These are phyloP conservation scores for Sarocladium strictum DNA, from an alignment of 2,329 filamentous ascomycete species.

Conservation along the genomic window DNA sequence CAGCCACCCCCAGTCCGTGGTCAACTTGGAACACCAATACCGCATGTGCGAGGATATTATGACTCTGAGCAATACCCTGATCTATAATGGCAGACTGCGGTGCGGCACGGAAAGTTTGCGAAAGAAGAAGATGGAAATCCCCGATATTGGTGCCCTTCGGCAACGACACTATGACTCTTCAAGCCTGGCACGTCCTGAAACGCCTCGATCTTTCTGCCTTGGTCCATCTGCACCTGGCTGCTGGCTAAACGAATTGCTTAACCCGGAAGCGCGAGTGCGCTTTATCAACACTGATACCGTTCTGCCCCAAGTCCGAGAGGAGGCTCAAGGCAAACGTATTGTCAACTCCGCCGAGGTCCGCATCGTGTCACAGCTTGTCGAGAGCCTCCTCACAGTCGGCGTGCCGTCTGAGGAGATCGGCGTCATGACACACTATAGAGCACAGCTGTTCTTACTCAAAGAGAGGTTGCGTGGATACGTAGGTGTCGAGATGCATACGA, in stretches of 20 bases:
- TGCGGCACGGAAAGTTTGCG: slow-evolving; percentile 79
- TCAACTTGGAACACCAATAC: slow-evolving; percentile 92
- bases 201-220: slow-evolving; percentile 49
- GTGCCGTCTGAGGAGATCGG: slow-evolving; percentile 74
- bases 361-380: slow-evolving; percentile 73
- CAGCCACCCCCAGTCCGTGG: slow-evolving; percentile 77
- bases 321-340: slow-evolving; percentile 75
- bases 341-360: slow-evolving; percentile 80
- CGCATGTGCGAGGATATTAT: slow-evolving; percentile 98
- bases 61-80: slow-evolving; percentile 85
- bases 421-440: slow-evolving; percentile 95
- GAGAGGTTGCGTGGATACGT: slow-evolving; percentile 56
- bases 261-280: slow-evolving; percentile 66
- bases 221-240: slow-evolving; percentile 48
- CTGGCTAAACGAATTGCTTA: slow-evolving; percentile 70
- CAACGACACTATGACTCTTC: slow-evolving; percentile 52
- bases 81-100: slow-evolving; percentile 85
- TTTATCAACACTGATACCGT: slow-evolving; percentile 87
- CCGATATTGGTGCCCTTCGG: slow-evolving; percentile 55
- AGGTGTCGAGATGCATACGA: slow-evolving; percentile 88
- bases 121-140: slow-evolving; percentile 59
- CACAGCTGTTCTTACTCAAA: slow-evolving; percentile 78
- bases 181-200: slow-evolving; percentile 33
- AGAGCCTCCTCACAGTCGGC: slow-evolving; percentile 69
- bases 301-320: slow-evolving; percentile 58